Evolutionary conservation across 805 yeast genomes (phyloP).

Genomic region (Vanderwaltozyma verrucispora): DNA sequence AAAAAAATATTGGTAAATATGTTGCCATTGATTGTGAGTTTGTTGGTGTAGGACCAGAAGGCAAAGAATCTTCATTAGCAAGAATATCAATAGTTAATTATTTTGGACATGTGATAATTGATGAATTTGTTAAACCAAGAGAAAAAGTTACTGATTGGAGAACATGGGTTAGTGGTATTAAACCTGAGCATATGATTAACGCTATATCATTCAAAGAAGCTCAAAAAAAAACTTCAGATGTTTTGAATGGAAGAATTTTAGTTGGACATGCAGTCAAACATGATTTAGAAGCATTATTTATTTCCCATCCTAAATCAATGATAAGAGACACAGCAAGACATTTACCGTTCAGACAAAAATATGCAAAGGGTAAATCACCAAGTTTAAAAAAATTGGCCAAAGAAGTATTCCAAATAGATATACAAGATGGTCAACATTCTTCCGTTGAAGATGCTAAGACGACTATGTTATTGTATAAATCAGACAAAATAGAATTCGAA

Average conservation of each 20-base stretch:
- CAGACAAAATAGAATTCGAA: conserved; percentile 55
- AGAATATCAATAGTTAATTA: conserved; percentile 82
- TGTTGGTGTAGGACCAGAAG: conserved; percentile 80
- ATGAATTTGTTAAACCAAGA: conserved; percentile 63
- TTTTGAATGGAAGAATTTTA: conserved; percentile 46
- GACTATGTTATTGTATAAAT: conserved; percentile 69
- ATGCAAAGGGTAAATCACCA: conserved; percentile 62
- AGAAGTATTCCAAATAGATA: conserved; percentile 45
- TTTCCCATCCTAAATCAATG: conserved; percentile 54
- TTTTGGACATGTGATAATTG: conserved; percentile 62
- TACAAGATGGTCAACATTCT: conserved; percentile 70
- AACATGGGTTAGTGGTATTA: conserved; percentile 84
- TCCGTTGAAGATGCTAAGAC: conserved; percentile 88
- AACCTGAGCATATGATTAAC: conserved; percentile 53
- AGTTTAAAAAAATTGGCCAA: conserved; percentile 54
- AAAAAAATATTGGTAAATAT: conserved; percentile 54
- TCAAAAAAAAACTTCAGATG: conserved; percentile 41
- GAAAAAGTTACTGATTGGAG: conserved; percentile 83
- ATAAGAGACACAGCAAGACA: conserved; percentile 70
- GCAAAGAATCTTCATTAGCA: conserved; percentile 62
- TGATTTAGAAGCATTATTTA: conserved; percentile 57
- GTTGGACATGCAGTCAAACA: conserved; percentile 84
- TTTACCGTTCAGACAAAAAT: conserved; percentile 40
- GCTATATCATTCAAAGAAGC: conserved; percentile 65
- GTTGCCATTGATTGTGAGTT: conserved; percentile 89